phyloP scores from a whole-genome alignment of 805 yeast genomes.

The Candida ovalis region DNA sequence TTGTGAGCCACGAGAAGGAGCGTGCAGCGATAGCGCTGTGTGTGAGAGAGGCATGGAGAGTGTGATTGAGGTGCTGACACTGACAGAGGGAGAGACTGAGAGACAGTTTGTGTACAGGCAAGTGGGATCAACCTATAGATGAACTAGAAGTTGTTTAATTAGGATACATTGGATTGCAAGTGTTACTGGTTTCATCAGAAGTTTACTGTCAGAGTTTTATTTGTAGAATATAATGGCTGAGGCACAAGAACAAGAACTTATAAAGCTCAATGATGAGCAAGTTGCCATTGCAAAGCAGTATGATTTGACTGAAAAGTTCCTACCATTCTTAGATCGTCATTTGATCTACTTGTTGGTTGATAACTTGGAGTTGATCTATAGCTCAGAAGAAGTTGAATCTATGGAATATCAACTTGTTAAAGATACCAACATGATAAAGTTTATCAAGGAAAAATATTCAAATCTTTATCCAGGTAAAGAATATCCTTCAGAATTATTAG shows the following conservation, averaged over 20 bases:
- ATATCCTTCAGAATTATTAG: constrained; percentile 39
- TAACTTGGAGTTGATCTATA: constrained; percentile 40
- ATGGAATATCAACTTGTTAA: constrained; percentile 51
- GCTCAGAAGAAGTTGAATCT: constrained; percentile 37
- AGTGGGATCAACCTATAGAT: no score
- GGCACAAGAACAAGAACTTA: constrained; percentile 1
- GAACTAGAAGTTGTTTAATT: no score
- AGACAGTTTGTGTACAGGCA: no score
- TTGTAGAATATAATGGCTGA: neutral
- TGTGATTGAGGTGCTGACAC: no score
- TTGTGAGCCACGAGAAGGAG: no score
- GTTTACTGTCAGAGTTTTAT: no score
- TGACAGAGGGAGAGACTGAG: no score
- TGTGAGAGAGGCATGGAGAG: no score
- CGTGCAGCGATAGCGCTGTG: no score
- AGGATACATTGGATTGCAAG: no score
- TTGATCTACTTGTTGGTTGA: constrained; percentile 51
- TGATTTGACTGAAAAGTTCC: constrained; percentile 51
- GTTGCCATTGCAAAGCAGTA: constrained; percentile 42
- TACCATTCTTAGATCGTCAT: constrained; percentile 61
- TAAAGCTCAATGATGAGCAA: constrained; percentile 29
- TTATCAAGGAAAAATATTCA: constrained; percentile 42
- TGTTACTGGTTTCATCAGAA: no score
- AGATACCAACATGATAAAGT: constrained; percentile 54
- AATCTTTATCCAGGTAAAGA: constrained; percentile 36